Base-by-base conservation (phyloP, 331 rosid species). In the Erythrophleum ivorense region DNA sequence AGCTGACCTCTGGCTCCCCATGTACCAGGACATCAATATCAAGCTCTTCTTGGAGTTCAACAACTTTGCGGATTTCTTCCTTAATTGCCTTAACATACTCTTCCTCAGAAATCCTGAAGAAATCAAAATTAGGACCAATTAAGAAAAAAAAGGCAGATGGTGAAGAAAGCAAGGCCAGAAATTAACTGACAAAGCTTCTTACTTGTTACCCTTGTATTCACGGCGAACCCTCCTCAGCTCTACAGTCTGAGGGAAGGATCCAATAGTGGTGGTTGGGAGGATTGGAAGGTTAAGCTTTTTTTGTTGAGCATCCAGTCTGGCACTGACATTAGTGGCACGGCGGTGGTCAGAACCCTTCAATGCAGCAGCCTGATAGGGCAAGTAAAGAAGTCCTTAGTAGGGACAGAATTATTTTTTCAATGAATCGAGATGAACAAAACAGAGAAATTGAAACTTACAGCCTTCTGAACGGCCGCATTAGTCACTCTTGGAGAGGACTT, bases 331-430 rank as follows among this genome's bases (percentile, higher is more conserved):
- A 3, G 97, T 95, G 12, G 89, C 90, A 16, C 98, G 97, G 18
- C 98, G 98, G 79, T 95, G 99, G 63, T 95, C 98, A 80, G 98
- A 95, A 48, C 91, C 94, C 91, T 88, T 95, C 97, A 95, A 88
- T 77, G 94, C 97, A 86, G 92, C 91, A 86, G 98, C 98, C 99
- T 95, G 85, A 19, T 53, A 40, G 71, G 82, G 84, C 71, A 81
- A 54, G 77, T 43, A 73, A 75, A 76, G 19, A 52, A 72, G 71
- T 68, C 68, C 57, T 74, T 31, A 67, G 65, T 64, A 71, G 62
- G 43, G 60, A 14, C 63, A 73, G 48, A 86, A 58, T 9, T 52
- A 55, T 36, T 58, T 75, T 46, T 16, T 21, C 36, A 41, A 36
- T 33, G 57, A 41, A 80, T 15, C 64, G 45, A 70, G 43, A 10